These are phyloP conservation scores for Gynandropsis gynandra DNA, from an alignment of 345 rosid species.

Conservation along the genomic window DNA sequence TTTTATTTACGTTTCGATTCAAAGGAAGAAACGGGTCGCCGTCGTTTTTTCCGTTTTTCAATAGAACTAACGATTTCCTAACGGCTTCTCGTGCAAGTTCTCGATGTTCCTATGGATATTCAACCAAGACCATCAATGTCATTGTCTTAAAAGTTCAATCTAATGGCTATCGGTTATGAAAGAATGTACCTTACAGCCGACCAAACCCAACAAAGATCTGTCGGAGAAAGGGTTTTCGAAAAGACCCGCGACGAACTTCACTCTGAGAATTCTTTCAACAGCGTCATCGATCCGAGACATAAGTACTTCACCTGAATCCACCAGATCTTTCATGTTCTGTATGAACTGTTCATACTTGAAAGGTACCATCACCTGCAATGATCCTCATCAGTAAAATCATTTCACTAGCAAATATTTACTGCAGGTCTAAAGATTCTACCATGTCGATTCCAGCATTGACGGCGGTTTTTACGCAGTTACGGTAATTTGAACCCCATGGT, in stretches of 20 bases:
- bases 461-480: slow-evolving; percentile 44
- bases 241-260: slow-evolving; percentile 76
- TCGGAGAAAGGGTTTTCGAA: slow-evolving; percentile 70
- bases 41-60: slow-evolving; percentile 57
- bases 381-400: slow-evolving; percentile 9
- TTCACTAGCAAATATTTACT: not conserved
- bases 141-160: not conserved
- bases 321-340: slow-evolving; percentile 44
- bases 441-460: slow-evolving; percentile 90
- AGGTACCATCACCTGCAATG: slow-evolving; percentile 76
- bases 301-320: slow-evolving; percentile 65
- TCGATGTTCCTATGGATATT: slow-evolving; percentile 43
- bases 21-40: slow-evolving; percentile 50
- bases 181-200: slow-evolving; percentile 70
- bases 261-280: slow-evolving; percentile 78
- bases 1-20: slow-evolving; percentile 44
- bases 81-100: slow-evolving; percentile 72
- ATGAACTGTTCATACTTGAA: slow-evolving; percentile 43
- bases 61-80: slow-evolving; percentile 64
- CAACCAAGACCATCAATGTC: no score
- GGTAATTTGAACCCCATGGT: slow-evolving; percentile 62
- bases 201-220: slow-evolving; percentile 50
- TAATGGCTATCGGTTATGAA: not conserved
- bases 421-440: slow-evolving; percentile 31
- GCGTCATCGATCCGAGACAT: slow-evolving; percentile 67